Conservation (phyloP, 148 eudicot species). For the Vaccinium darrowii region DNA sequence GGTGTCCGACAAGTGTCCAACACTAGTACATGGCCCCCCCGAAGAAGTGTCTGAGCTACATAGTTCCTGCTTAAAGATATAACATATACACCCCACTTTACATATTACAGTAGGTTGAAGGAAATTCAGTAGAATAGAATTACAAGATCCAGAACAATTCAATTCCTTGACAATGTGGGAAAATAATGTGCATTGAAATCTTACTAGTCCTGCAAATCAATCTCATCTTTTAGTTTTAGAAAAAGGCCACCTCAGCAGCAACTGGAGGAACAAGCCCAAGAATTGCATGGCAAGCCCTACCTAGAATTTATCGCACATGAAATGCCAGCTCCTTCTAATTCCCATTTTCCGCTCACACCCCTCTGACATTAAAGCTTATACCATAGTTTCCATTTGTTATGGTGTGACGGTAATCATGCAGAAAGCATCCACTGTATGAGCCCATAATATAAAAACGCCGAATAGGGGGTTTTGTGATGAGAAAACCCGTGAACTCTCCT, state of each 20-base stretch:
- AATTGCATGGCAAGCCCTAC: background rate
- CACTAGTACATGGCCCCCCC: too few species aligned
- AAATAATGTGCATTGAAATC: background rate
- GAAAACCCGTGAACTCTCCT: background rate
- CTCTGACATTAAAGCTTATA: background rate
- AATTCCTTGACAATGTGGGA: background rate
- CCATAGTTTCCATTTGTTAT: background rate
- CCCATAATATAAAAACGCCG: background rate
- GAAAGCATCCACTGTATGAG: background rate
- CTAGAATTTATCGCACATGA: background rate
- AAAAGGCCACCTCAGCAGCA: background rate
- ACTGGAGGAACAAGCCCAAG: background rate
- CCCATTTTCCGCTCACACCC: background rate
- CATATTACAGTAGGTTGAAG: background rate
- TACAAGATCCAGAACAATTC: background rate
- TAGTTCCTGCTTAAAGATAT: background rate
- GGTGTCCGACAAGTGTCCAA: too few species aligned
- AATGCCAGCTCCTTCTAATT: background rate
- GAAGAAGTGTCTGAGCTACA: too few species aligned
- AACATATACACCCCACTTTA: background rate
- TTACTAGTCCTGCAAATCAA: background rate
- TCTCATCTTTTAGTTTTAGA: background rate
- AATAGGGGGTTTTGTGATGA: background rate
- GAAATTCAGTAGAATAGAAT: background rate
- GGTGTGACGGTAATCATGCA: background rate